phyloP scores from a whole-genome alignment of 352 stramenopile species.

The Aphanomyces cochlioides region DNA sequence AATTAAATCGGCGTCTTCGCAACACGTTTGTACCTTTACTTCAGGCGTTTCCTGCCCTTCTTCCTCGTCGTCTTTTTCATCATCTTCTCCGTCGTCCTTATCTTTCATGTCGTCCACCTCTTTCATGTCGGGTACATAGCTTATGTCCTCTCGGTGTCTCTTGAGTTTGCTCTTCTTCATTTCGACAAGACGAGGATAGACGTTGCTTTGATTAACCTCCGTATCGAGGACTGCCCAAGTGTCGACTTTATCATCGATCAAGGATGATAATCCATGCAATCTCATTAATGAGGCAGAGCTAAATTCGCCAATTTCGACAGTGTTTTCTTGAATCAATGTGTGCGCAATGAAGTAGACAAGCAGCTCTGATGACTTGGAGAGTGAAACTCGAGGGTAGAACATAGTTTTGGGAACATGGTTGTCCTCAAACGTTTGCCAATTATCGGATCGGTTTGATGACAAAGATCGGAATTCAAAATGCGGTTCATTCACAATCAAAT shows the following conservation, averaged over 20 bases:
- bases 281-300: neutral
- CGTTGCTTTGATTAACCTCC: neutral
- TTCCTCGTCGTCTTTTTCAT: conserved; percentile 19
- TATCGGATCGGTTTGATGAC: conserved; percentile 26
- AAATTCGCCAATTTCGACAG: neutral
- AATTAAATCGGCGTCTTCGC: neutral
- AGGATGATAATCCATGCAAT: conserved; percentile 1
- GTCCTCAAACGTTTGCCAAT: conserved; percentile 10
- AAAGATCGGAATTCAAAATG: conserved; percentile 24
- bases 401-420: neutral
- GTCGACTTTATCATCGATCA: neutral
- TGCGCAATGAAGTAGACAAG: neutral
- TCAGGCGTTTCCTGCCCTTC: neutral
- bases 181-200: conserved; percentile 3
- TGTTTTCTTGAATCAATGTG: neutral
- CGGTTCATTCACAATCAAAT: conserved; percentile 10
- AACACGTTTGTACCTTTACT: neutral
- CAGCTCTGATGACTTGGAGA: neutral
- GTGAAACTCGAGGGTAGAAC: neutral
- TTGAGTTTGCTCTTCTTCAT: conserved; percentile 2
- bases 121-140: neutral
- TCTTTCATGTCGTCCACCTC: conserved; percentile 6
- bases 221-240: neutral
- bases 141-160: neutral
- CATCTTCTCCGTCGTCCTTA: neutral